Conservation (phyloP, 495 filamentous ascomycete genomes). For the Penicillium coffeae region DNA sequence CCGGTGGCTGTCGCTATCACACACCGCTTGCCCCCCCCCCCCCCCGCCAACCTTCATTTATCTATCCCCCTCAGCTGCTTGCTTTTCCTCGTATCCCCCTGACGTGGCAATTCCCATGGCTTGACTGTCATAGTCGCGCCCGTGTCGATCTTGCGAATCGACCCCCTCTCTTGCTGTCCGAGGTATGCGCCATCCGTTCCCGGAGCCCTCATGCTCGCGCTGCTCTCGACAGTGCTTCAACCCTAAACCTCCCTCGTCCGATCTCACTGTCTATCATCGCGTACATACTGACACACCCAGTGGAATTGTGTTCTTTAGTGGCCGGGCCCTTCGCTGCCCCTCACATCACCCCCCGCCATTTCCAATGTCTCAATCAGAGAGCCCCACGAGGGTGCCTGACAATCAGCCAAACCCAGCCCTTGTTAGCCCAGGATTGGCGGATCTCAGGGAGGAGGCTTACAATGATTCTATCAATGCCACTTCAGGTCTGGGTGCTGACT, state of each 20-base stretch:
- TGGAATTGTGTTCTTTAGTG: conserved; percentile 3
- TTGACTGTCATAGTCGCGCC: conserved; percentile 10
- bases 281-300: conserved; percentile 9
- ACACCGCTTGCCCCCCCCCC: conserved; percentile 28
- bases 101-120: conserved; percentile 18
- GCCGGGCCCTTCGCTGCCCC: too few species aligned
- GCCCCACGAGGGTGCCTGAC: conserved; percentile 26
- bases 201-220: background rate
- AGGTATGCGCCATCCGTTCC: conserved; percentile 16
- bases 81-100: background rate
- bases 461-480: conserved; percentile 24
- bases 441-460: conserved; percentile 33
- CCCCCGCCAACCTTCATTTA: conserved; percentile 3
- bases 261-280: too few species aligned
- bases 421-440: conserved; percentile 31
- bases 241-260: too few species aligned
- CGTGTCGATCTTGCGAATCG: conserved; percentile 14
- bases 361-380: conserved; percentile 36
- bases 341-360: conserved; percentile 5
- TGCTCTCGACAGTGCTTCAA: too few species aligned
- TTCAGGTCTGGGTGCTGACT: conserved; percentile 23
- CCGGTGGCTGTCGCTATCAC: conserved; percentile 16
- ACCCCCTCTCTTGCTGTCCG: conserved; percentile 9
- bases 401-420: conserved; percentile 34
- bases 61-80: conserved; percentile 9